Base-by-base conservation (phyloP, 768 basidiomycete genomes). In the Termitomyces sp. region DNA sequence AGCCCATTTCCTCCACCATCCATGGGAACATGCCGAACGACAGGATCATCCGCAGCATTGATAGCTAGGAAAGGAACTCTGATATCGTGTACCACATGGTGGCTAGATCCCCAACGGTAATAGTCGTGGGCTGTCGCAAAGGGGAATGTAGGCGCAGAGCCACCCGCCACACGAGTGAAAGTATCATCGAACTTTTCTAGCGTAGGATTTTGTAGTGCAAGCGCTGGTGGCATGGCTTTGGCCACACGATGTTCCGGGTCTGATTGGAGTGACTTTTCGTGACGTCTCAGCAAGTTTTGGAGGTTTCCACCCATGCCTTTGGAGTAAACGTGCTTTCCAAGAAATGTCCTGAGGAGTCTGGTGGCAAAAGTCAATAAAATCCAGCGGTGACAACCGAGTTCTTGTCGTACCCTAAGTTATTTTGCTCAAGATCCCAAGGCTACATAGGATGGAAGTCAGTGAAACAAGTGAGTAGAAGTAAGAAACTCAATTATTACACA, bases 271-370 rank as follows among this genome's bases (percentile, higher is more conserved):
- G 74, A 56, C 21, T 75, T 65, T 14, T 71, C 61, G 60, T 91
- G 83, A 49, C 75, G 74, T 63, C 71, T 76, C 55, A 89, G 65
- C 44, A 89, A 70, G 38, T 75, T 81, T 47, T 78, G 71, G 17
- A 94, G 74, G 67, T 94, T 95, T 59, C 73, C 74, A 5, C 83
- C 91, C 88, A 95, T 87, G 42, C 82, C 87, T 66, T 78, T 84
- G 12, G 89, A 88, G 66, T 94, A 94, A 46, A 92, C 64, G 50
- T 81, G 70, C 53, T 79, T 81, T 50, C 84, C 81, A 35, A 85
- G 68, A 62, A 80, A 85, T 30, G 78, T 77, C 44, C 67, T 71
- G 44, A 81, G 63, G 37, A 91, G 73, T 33, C 89, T 91, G 56
- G 23, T 44, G 56, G 48, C 23, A 48, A 28, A 31, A 38, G 38